Evolutionary conservation across 2,329 filamentous ascomycete species (phyloP), one percentile per base, ranked within the genome.

Genomic region (Ophiosphaerella narmari): DNA sequence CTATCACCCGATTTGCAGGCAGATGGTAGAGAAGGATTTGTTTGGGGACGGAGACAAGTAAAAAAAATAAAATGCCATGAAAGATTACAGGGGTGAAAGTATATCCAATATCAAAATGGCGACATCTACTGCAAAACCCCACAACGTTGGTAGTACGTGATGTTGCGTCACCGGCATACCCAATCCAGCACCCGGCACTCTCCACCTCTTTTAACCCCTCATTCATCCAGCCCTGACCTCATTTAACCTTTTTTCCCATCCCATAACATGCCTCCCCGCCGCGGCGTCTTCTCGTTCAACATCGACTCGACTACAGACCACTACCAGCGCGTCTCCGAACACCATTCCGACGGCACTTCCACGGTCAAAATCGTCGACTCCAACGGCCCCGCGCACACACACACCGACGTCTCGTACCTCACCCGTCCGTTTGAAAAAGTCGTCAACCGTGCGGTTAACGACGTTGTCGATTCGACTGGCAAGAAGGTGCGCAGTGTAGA

Each of bases 1-100:
- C 69, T 99, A 97, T 71, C 93, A 97, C 70, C 94, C 94, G 2
- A 97, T 97, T 63, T 97, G 92, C 39, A 66, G 66, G 40, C 60
- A 62, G 7, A 89, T 96, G 85, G 86, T 95, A 2, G 89, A 91
- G 76, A 97, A 96, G 80, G 89, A 95, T 73, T 74, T 95, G 32
- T 81, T 81, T 63, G 79, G 78, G 7, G 62, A 67, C 2, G 62
- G 63, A 43, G 53, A 50, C 34, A 59, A 56, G 29, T 57, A 54
- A 21, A 21, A 21, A 18, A 18, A 18, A 18, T n/a, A n/a, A 18
- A 21, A 21, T 21, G 18, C 18, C 4, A 21, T 21, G 18, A 21
- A 21, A 5, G 4, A 3, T 21, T 21, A 2, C 18, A n/a, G n/a
- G 4, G 18, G 18, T 21, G 18, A 4, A 21, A 5, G 18, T 21